A percentile compares a stretch with the other conserved stretches of the same genome.
Conservation (phyloP, 371 early-diverging fungal species). For the Mucor indicus region DNA sequence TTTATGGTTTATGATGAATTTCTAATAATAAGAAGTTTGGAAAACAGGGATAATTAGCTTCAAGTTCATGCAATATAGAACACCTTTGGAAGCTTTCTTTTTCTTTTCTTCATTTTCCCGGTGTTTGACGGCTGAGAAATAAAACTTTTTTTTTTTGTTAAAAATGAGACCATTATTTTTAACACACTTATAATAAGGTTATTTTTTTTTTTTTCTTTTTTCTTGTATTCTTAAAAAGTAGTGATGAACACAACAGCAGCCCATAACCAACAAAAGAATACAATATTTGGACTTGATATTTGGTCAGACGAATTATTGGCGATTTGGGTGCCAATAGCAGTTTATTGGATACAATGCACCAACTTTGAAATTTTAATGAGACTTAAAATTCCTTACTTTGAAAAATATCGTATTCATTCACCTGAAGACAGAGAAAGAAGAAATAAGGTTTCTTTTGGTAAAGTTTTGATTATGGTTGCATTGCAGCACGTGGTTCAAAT, state of each 20-base stretch:
- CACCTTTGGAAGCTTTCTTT: no score
- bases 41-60: no score
- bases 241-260: background rate
- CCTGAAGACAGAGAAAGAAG: conserved; percentile 52
- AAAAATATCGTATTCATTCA: conserved; percentile 67
- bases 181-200: no score
- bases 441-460: conserved; percentile 57
- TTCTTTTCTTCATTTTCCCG: no score
- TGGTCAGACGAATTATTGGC: conserved; percentile 55
- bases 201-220: conserved; percentile 1
- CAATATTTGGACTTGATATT: conserved; percentile 1
- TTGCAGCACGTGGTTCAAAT: conserved; percentile 52
- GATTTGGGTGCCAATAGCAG: conserved; percentile 57
- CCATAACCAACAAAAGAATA: background rate
- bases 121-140: no score
- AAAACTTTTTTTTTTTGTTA: no score
- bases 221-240: background rate
- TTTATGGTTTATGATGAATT: no score
- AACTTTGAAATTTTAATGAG: conserved; percentile 58
- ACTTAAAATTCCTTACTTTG: conserved; percentile 59
- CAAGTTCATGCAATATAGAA: no score
- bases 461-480: conserved; percentile 52
- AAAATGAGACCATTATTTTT: no score
- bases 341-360: conserved; percentile 67
- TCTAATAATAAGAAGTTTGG: no score